These are phyloP conservation scores for Schizopora paradoxa DNA, from an alignment of 1,284 basidiomycete species.

Conservation along the genomic window DNA sequence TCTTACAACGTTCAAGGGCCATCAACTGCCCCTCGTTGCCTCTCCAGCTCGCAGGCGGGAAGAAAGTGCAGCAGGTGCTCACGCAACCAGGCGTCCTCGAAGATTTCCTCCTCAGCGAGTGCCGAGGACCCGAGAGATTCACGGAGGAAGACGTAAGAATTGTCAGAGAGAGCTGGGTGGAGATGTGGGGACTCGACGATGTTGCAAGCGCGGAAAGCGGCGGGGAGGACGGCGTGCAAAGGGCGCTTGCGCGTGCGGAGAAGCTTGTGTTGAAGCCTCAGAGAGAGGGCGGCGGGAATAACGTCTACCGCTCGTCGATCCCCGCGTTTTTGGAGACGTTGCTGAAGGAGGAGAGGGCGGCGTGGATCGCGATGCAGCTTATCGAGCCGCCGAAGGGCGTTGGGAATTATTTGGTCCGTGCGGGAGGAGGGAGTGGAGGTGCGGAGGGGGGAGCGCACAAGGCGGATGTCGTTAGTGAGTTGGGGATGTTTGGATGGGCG, in stretches of 20 bases:
- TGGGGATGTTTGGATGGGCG: slow-evolving; percentile 89
- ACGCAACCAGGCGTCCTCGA: slow-evolving; percentile 72
- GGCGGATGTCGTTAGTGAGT: slow-evolving; percentile 80
- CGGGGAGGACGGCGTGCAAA: slow-evolving; percentile 37
- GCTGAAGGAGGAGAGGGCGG: slow-evolving; percentile 51
- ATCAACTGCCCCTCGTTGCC: slow-evolving; percentile 93
- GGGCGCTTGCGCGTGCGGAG: slow-evolving; percentile 49
- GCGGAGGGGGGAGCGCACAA: slow-evolving; percentile 35
- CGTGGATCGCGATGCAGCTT: slow-evolving; percentile 93
- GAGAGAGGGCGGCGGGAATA: slow-evolving; percentile 96
- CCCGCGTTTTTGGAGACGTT: slow-evolving; percentile 69
- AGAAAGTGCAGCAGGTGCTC: slow-evolving; percentile 93
- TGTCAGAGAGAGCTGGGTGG: slow-evolving; percentile 70
- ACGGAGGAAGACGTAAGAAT: slow-evolving; percentile 39
- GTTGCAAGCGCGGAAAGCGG: slow-evolving; percentile 33
- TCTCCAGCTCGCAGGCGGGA: slow-evolving; percentile 90
- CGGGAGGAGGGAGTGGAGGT: slow-evolving; percentile 34
- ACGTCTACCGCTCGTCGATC: slow-evolving; percentile 85
- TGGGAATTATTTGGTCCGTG: slow-evolving; percentile 71
- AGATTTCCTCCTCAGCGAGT: slow-evolving; percentile 49
- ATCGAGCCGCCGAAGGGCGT: slow-evolving; percentile 71
- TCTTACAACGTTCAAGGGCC: slow-evolving; percentile 74
- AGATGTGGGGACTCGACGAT: slow-evolving; percentile 72
- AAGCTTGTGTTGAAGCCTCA: slow-evolving; percentile 91
- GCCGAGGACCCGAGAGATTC: slow-evolving; percentile 34